Percentiles rank a stretch among this genome's conserved stretches.
phyloP scores from a whole-genome alignment of 176 grass and related monocot species.

The Oryza longistaminata region DNA sequence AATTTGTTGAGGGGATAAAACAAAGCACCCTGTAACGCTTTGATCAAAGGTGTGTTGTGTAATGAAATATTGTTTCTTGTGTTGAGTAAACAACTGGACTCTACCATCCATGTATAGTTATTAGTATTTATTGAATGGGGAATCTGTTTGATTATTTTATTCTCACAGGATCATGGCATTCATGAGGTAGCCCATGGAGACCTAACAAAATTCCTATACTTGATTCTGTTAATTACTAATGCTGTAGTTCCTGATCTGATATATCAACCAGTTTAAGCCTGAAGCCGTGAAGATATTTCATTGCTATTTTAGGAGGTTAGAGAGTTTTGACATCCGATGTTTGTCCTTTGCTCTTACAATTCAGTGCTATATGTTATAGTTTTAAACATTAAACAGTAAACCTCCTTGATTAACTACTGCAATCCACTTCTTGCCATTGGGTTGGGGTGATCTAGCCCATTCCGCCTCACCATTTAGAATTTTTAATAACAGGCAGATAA shows the following conservation, averaged over 20 bases:
- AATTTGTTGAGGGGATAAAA: too few relatives aligned
- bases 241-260: conserved; percentile 63
- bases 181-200: conserved; percentile 69
- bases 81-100: too few relatives aligned
- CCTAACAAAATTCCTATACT: conserved; percentile 60
- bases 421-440: background rate
- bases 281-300: conserved; percentile 82
- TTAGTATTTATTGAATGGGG: background rate
- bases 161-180: conserved; percentile 80
- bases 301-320: conserved; percentile 82
- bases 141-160: conserved; percentile 24
- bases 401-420: background rate
- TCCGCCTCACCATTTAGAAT: background rate
- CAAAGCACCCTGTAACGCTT: too few relatives aligned
- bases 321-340: conserved; percentile 3
- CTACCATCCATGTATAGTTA: too few relatives aligned
- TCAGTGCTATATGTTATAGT: background rate
- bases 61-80: too few relatives aligned
- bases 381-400: background rate
- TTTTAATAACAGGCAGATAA: background rate
- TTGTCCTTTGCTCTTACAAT: background rate
- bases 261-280: conserved; percentile 54
- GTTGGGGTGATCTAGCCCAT: background rate
- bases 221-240: conserved; percentile 76
- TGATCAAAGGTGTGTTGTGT: too few relatives aligned